Conservation (phyloP, 768 basidiomycete genomes). For the Agaricus sinodeliciosus region DNA sequence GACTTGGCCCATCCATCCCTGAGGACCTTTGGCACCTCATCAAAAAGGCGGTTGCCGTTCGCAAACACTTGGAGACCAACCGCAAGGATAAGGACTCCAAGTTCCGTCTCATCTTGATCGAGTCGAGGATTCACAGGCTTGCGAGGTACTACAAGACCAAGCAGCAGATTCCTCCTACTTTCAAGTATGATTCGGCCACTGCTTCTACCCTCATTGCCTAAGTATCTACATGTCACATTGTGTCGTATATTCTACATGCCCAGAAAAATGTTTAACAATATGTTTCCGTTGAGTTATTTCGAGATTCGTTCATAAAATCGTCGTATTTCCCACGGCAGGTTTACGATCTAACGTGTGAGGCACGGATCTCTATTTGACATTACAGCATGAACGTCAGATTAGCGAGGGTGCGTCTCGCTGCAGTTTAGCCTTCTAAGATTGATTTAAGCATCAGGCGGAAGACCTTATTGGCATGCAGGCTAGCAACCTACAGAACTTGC, state of each 20-base stretch:
- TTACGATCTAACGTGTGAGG: not conserved
- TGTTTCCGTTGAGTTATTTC: not conserved
- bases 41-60: constrained; percentile 99
- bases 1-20: constrained; percentile 94
- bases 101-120: constrained; percentile 94
- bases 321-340: not conserved
- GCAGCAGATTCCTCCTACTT: constrained; percentile 95
- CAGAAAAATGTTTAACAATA: not conserved
- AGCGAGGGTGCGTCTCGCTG: constrained; percentile 30
- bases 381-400: constrained; percentile 42
- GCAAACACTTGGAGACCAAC: constrained; percentile 97
- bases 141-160: constrained; percentile 98
- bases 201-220: constrained; percentile 88
- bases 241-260: not conserved
- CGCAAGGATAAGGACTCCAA: constrained; percentile 99
- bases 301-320: not conserved
- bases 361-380: not conserved
- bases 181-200: constrained; percentile 97
- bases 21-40: constrained; percentile 99
- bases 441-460: constrained; percentile 50
- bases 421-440: constrained; percentile 12
- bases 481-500: constrained; percentile 87
- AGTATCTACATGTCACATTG: constrained; percentile 14
- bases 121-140: constrained; percentile 96
- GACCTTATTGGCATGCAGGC: constrained; percentile 93